phyloP scores from a whole-genome alignment of 768 basidiomycete genomes.

The Pholiota conissans region DNA sequence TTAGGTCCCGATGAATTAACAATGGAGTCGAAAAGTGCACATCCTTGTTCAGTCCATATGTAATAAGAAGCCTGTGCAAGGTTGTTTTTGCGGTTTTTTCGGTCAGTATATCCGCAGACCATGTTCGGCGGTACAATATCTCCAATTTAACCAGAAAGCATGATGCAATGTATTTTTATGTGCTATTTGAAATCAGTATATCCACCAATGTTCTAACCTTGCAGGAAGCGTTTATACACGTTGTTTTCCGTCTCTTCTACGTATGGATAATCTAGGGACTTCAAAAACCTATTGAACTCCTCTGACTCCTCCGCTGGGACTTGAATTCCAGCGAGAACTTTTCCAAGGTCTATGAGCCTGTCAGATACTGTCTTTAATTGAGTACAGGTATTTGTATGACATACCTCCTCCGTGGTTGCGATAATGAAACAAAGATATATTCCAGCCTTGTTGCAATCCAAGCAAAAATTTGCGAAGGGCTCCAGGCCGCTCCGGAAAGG shows the following conservation, averaged over 20 bases:
- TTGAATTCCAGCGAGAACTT: constrained; percentile 91
- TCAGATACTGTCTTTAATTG: neutral
- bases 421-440: constrained; percentile 96
- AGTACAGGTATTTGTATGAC: constrained; percentile 25
- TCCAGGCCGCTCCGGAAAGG: constrained; percentile 94
- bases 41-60: too few relatives aligned
- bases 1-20: too few relatives aligned
- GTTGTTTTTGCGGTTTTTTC: too few relatives aligned
- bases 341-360: constrained; percentile 71
- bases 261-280: constrained; percentile 80
- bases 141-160: too few relatives aligned
- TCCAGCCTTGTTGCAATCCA: constrained; percentile 84
- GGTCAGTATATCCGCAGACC: too few relatives aligned
- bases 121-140: too few relatives aligned
- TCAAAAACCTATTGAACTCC: constrained; percentile 74
- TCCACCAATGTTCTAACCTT: constrained; percentile 22
- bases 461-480: constrained; percentile 90
- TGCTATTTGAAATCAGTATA: too few relatives aligned
- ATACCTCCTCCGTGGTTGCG: constrained; percentile 94
- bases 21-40: too few relatives aligned
- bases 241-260: constrained; percentile 93
- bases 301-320: constrained; percentile 70
- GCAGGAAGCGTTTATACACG: constrained; percentile 76
- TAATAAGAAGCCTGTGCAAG: too few relatives aligned
- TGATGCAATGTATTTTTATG: too few relatives aligned